Evolutionary conservation across 345 rosid genomes (phyloP).

Genomic region (Eucalyptus fibrosa): DNA sequence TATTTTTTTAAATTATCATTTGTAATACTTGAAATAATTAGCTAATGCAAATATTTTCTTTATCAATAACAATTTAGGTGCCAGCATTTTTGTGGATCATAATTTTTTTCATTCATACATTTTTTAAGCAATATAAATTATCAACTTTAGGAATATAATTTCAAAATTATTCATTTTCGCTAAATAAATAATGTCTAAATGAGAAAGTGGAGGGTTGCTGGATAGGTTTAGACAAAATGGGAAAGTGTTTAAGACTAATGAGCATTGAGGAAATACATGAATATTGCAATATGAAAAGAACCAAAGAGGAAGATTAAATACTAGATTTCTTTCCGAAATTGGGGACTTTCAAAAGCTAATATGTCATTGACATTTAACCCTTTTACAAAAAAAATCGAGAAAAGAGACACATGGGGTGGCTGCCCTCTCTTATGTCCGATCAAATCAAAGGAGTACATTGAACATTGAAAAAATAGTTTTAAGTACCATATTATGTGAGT

Average conservation of each 20-base stretch:
- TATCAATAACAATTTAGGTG: not conserved
- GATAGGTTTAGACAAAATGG: not conserved
- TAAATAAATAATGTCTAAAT: not conserved
- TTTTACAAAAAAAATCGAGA: no score
- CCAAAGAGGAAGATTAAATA: not conserved
- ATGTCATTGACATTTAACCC: no score
- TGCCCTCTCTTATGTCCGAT: no score
- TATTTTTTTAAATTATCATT: not conserved
- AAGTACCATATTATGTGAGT: no score
- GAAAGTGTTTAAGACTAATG: not conserved
- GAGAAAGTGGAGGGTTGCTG: not conserved
- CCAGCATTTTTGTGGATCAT: not conserved
- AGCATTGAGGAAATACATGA: not conserved
- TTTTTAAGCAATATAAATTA: not conserved
- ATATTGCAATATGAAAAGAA: not conserved
- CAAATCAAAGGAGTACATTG: no score
- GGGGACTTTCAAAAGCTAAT: not conserved
- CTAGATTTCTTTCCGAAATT: not conserved
- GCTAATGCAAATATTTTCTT: not conserved
- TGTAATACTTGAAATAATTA: not conserved
- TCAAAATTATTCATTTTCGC: not conserved
- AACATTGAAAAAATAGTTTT: no score
- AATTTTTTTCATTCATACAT: not conserved
- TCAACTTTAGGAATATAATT: not conserved
- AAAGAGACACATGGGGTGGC: no score